Base-by-base conservation (phyloP, 2,329 filamentous ascomycete genomes). In the Helminthosporium solani region DNA sequence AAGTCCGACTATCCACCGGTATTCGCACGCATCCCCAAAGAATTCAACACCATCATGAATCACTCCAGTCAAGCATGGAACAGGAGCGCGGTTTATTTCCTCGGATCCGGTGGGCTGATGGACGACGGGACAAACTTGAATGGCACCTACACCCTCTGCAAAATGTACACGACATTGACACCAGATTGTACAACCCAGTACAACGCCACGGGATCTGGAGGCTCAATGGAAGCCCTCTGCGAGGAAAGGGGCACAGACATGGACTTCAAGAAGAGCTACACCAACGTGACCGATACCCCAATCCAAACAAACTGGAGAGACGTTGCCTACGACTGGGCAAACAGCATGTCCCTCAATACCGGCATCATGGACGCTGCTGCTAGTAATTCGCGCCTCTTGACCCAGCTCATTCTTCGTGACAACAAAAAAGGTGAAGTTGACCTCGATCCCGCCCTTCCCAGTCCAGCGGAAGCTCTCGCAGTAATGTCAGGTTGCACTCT, bases 401-500 rank as follows among this genome's bases (percentile, higher is more conserved):
- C 68, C 8, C 71, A 78, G 38, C 56, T 76, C 33, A 71, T 76
- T 15, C 51, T 75, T 1, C 62, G 64, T 4, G 23, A 54, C 2
- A 47, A 54, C n/a, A 15, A 55, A 2, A 21, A 37, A 7, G 49
- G 49, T 0, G 37, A 67, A 2, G 54, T 63, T 1, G 54, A 67
- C 7, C 74, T 88, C 0, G 72, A 78, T 27, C 66, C 74, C 0
- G 60, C 68, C 0, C 66, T 85, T 0, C 88, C 88, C 0, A 88
- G 84, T 2, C 75, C 88, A n/a, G 84, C 82, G 0, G 88, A 94
- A 67, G 84, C 85, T 0, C 64, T 94, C 0, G 86, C 87, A 0
- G 86, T 89, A 0, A 77, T 90, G 57, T 79, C 81, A 0, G 81
- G 82, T 3, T 84, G 80, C 28, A 88, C 86, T 0, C 66, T 90